These are phyloP conservation scores for Lactarius sp. DNA, from an alignment of 768 basidiomycete species.

Conservation along the genomic window DNA sequence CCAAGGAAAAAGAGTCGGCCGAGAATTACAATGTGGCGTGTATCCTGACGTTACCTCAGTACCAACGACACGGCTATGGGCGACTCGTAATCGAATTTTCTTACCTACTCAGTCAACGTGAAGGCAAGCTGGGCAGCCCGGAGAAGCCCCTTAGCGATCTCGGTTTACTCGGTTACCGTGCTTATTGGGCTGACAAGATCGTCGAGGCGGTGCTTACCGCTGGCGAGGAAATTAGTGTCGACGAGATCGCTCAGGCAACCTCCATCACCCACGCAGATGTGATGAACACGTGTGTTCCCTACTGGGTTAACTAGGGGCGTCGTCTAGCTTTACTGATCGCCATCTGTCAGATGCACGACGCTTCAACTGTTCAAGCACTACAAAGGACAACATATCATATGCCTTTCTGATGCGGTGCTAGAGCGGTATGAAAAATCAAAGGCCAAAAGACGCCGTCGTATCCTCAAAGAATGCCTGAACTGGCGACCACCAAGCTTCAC, in stretches of 20 bases:
- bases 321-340: background rate
- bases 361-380: constrained; percentile 93
- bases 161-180: constrained; percentile 86
- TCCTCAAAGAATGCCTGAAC: constrained; percentile 71
- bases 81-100: constrained; percentile 96
- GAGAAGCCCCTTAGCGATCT: constrained; percentile 97
- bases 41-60: constrained; percentile 96
- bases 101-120: constrained; percentile 95
- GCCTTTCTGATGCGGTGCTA: constrained; percentile 82
- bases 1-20: constrained; percentile 97
- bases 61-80: constrained; percentile 94
- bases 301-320: background rate
- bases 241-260: constrained; percentile 95
- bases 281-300: constrained; percentile 87
- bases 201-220: constrained; percentile 79
- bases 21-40: constrained; percentile 99
- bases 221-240: constrained; percentile 76
- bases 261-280: constrained; percentile 93
- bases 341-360: constrained; percentile 71
- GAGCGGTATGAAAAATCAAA: constrained; percentile 85
- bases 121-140: constrained; percentile 92
- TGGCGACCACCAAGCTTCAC: constrained; percentile 98
- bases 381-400: constrained; percentile 92
- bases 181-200: constrained; percentile 97
- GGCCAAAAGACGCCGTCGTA: constrained; percentile 71